These are phyloP conservation scores for Cystoisospora suis DNA, from an alignment of 169 alveolate species.

Conservation along the genomic window DNA sequence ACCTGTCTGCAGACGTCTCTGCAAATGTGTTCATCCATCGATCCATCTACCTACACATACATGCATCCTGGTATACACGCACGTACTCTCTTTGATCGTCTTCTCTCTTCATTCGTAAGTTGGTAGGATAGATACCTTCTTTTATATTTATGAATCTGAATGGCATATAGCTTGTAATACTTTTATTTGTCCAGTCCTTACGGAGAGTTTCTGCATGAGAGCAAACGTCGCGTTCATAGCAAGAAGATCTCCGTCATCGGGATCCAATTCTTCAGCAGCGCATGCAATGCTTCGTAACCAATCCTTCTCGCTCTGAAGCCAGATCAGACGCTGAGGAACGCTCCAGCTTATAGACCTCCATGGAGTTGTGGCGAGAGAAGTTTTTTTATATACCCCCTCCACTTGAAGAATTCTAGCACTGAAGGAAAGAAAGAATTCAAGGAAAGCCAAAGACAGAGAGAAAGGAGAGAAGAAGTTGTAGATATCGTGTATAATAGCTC, in stretches of 20 bases:
- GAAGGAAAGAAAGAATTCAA: background rate
- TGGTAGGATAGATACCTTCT: no score
- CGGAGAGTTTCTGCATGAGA: background rate
- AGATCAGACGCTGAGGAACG: background rate
- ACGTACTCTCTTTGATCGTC: no score
- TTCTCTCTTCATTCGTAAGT: no score
- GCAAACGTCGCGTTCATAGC: slow-evolving; percentile 10
- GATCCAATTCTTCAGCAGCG: background rate
- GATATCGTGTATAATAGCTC: no score
- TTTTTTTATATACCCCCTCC: background rate
- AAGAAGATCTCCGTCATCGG: background rate
- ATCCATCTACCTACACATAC: no score
- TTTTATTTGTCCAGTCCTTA: background rate
- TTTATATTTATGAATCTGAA: no score
- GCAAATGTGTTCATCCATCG: no score
- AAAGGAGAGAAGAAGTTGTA: no score
- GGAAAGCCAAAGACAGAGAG: no score
- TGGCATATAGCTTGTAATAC: no score
- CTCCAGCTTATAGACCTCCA: background rate
- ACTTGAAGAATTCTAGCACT: background rate
- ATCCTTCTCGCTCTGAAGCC: background rate
- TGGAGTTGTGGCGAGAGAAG: background rate
- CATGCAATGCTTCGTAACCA: background rate
- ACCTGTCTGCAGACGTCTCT: no score
- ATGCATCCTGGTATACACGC: no score